phyloP scores from a whole-genome alignment of 1,284 basidiomycete species.

The Cerioporus squamosus region DNA sequence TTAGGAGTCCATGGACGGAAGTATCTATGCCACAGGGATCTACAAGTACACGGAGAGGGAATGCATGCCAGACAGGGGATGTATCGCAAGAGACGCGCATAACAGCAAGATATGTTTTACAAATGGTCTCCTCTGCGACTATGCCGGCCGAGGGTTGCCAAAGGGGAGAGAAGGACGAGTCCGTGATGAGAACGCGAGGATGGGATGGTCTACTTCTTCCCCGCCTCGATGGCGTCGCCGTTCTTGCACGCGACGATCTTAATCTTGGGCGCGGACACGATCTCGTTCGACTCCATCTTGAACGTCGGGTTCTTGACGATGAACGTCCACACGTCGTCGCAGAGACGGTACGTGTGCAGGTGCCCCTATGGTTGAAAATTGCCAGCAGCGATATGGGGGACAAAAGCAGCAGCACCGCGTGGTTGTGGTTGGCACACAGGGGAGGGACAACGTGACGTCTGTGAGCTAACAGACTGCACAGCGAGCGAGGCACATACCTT shows the following conservation, averaged over 20 bases:
- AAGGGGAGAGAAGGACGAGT: neutral
- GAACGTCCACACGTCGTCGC: constrained; percentile 98
- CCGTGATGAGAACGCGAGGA: neutral
- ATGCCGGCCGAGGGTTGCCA: neutral
- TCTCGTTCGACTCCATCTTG: constrained; percentile 92
- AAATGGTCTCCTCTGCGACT: neutral
- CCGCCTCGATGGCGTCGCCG: constrained; percentile 80
- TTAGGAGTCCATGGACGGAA: constrained; percentile 16
- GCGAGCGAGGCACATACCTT: constrained; percentile 59
- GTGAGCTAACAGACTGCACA: constrained; percentile 14
- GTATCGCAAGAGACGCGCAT: neutral
- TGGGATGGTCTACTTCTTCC: constrained; percentile 55
- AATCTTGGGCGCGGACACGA: constrained; percentile 78
- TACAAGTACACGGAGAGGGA: constrained; percentile 12
- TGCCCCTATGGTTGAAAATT: constrained; percentile 66
- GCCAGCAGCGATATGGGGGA: neutral
- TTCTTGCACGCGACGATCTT: constrained; percentile 98
- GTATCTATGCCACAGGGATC: constrained; percentile 7
- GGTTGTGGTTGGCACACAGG: neutral
- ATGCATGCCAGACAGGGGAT: constrained; percentile 4
- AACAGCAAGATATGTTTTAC: neutral
- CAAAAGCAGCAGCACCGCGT: neutral
- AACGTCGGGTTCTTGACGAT: constrained; percentile 91
- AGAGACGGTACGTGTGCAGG: constrained; percentile 89
- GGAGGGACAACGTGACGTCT: neutral